phyloP scores from a whole-genome alignment of 768 basidiomycete species.

The Mycena alexandri region DNA sequence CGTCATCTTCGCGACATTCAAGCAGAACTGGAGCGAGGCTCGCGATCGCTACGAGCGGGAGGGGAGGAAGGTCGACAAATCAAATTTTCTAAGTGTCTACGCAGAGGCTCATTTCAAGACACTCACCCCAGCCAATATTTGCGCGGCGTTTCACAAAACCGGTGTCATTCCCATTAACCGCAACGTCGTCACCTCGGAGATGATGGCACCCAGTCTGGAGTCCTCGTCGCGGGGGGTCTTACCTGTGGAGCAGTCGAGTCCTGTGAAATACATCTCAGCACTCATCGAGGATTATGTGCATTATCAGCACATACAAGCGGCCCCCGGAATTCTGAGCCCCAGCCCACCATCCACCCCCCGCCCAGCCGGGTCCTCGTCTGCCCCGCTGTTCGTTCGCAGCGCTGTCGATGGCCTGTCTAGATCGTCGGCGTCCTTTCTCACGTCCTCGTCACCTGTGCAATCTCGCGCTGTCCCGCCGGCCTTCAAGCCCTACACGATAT shows the following conservation, averaged over 20 bases:
- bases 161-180: slow-evolving; percentile 47
- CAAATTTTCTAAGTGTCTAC: slow-evolving; percentile 46
- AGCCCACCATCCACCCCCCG: not conserved
- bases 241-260: slow-evolving; percentile 12
- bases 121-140: slow-evolving; percentile 42
- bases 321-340: not conserved
- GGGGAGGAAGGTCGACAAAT: slow-evolving; percentile 40
- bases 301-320: slow-evolving; percentile 3
- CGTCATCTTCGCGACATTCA: slow-evolving; percentile 45
- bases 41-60: slow-evolving; percentile 25
- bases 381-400: not conserved
- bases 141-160: slow-evolving; percentile 45
- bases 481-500: slow-evolving; percentile 9
- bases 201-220: slow-evolving; percentile 42
- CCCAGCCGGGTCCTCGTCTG: no score
- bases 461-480: slow-evolving; percentile 1
- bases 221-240: not conserved
- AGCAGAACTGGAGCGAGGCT: slow-evolving; percentile 40
- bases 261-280: not conserved
- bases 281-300: slow-evolving; percentile 17
- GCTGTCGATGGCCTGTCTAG: slow-evolving; percentile 8
- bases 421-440: slow-evolving; percentile 20
- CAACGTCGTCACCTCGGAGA: slow-evolving; percentile 38
- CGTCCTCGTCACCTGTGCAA: not conserved
- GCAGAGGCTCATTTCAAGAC: slow-evolving; percentile 40